These are phyloP conservation scores for Lablab purpureus DNA, from an alignment of 306 rosid genomes.

Conservation along the genomic window DNA sequence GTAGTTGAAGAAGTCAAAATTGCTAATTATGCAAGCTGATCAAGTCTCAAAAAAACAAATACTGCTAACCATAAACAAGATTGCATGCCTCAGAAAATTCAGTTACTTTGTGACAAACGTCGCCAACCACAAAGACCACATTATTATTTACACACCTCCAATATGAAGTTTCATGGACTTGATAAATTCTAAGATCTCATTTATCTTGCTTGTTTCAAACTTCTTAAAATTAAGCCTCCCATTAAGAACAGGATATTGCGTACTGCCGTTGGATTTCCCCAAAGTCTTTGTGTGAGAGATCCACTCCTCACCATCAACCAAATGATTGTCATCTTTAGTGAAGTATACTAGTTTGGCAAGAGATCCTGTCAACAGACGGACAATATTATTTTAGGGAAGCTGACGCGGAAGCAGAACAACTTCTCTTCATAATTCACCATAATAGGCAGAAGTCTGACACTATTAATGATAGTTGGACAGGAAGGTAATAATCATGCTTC, in stretches of 20 bases:
- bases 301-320: conserved; percentile 49
- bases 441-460: conserved; percentile 14
- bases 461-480: conserved; percentile 20
- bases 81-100: conserved; percentile 24
- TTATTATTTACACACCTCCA: conserved; percentile 55
- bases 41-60: conserved; percentile 16
- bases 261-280: conserved; percentile 50
- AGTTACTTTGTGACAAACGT: conserved; percentile 17
- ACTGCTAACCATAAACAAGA: conserved; percentile 10
- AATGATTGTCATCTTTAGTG: conserved; percentile 57
- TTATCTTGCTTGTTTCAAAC: conserved; percentile 86
- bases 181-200: conserved; percentile 83
- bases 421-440: conserved; percentile 22
- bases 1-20: background rate
- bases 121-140: background rate
- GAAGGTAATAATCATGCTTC: background rate
- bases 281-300: conserved; percentile 49
- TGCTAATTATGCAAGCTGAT: conserved; percentile 5
- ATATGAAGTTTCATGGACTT: conserved; percentile 70
- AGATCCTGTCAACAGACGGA: conserved; percentile 65
- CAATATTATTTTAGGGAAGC: conserved; percentile 20
- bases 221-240: conserved; percentile 86
- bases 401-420: conserved; percentile 33
- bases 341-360: conserved; percentile 86
- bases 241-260: conserved; percentile 53